Base-by-base conservation (phyloP, 805 yeast genomes). In the Helenozyma rhizophorensis region DNA sequence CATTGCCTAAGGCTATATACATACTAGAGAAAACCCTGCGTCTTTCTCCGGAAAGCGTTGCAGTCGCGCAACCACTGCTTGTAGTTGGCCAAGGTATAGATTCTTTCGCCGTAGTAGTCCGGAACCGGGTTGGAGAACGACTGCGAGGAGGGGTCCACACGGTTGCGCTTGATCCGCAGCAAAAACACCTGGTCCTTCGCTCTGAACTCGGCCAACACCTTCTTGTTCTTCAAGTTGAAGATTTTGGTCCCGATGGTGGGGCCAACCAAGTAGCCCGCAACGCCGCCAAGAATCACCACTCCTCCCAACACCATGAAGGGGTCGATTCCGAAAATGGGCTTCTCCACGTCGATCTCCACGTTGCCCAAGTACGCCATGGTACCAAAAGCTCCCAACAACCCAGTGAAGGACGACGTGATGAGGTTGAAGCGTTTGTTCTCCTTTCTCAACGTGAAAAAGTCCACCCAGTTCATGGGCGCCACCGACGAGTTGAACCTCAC, bases 41-140 rank as follows among this genome's bases (percentile, higher is more conserved):
- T 74, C 61, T 85, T 87, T 65, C 89, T 78, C 56, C 80, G 78
- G 68, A 83, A 93, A 23, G 95, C 88, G 51, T 86, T 82, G 53
- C 96, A 85, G 59, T 93, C 97, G 52, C 97, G 78, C 51, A 93
- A 70, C 98, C 98, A 93, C 58, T 85, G 93, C 63, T 88, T 83
- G 63, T 93, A 93, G 45, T 78, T 89, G 47, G 76, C 76, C 53
- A 90, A 62, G 33, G 94, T 82, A 33, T 87, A 86, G 41, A 93
- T 89, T 60, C 85, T 85, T 64, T 93, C 98, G 25, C 98, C 98
- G 56, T 93, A 93, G 63, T 88, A 93, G 60, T 93, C 98, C n/a
- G 97, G 96, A 28, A 93, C 95, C 10, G 97, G 97, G 61, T 90
- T 93, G 34, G 84, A 74, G 62, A 88, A 82, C 51, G 88, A 78